Base-by-base conservation (phyloP, 768 basidiomycete species). In the Mycena sanguinolenta region DNA sequence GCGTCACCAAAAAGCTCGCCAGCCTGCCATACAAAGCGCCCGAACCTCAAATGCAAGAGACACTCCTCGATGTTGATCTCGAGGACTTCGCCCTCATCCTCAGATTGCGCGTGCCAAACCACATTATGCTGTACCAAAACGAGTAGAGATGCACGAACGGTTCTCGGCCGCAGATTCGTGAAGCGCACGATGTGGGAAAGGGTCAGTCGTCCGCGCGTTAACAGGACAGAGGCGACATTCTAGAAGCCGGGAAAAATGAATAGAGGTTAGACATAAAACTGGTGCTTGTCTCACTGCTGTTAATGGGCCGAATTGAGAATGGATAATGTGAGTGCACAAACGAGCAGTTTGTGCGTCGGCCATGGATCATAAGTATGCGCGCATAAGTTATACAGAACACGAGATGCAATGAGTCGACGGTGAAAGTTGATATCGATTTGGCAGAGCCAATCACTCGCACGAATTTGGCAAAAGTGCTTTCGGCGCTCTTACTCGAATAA, bases 81-180 rank as follows among this genome's bases (percentile, higher is more conserved):
- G 57, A 94, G 85, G 66, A 93, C 87, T 71, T 92, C 93, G 7
- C 88, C 89, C 49, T 90, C 91, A n/a, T 90, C 89, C 12, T 91
- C 90, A 7, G 86, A 86, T 44, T 87, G 87, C 12, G 91, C 88
- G 77, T 96, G 94, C 94, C 95, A 96, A 52, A 97, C 84, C 52
- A 98, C 80, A 80, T 98, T 96, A 78, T 98, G 97, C 77, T 98
- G 97, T 21, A 97, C 86, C 62, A 98, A 87, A 53, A 92, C 88
- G 53, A 98, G 83, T 23, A 97, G 82, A 23, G 90, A 86, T 30
- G 91, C 90, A 62, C 92, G 90, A 17, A 92, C 87, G 1, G 86
- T 89, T 28, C 91, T 89, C 13, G 90, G 87, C 75, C 90, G 92
- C 30, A 95, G 79, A 32, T 82, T 84, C 1, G 95, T 89, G 76